These are phyloP conservation scores for Citrus reticulata DNA, from an alignment of 345 rosid genomes.

Conservation along the genomic window DNA sequence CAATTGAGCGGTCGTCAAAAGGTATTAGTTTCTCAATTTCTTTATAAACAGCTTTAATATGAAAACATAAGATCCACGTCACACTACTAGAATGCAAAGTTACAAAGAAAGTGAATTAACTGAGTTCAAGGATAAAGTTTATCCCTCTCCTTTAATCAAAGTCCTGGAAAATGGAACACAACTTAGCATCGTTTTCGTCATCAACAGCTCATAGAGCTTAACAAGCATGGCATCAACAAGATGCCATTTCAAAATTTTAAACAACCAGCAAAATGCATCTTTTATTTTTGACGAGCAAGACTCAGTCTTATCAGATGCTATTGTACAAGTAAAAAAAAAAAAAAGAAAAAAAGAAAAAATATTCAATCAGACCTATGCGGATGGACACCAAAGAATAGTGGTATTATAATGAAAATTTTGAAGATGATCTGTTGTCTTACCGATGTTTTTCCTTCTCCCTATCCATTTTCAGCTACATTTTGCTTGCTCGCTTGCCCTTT, in stretches of 20 bases:
- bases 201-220: not conserved
- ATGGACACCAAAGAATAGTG: conserved; percentile 5
- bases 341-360: too few relatives aligned
- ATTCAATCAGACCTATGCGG: conserved; percentile 1
- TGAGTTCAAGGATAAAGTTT: not conserved
- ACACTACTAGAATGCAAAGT: not conserved
- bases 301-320: conserved; percentile 6
- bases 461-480: conserved; percentile 1
- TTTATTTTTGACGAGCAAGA: not conserved
- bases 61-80: not conserved
- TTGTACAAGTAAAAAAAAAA: not conserved
- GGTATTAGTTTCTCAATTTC: not conserved
- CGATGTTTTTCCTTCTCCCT: not conserved
- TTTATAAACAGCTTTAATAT: not conserved
- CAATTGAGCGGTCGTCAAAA: not conserved
- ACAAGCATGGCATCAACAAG: not conserved
- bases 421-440: not conserved
- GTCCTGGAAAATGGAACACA: not conserved
- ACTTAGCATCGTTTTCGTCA: not conserved
- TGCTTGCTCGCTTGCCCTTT: not conserved
- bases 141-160: not conserved
- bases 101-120: not conserved
- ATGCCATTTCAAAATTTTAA: conserved; percentile 2
- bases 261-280: conserved; percentile 6
- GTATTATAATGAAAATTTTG: not conserved